Conservation (phyloP, 2,329 filamentous ascomycete genomes). For the Grosmannia serpens region DNA sequence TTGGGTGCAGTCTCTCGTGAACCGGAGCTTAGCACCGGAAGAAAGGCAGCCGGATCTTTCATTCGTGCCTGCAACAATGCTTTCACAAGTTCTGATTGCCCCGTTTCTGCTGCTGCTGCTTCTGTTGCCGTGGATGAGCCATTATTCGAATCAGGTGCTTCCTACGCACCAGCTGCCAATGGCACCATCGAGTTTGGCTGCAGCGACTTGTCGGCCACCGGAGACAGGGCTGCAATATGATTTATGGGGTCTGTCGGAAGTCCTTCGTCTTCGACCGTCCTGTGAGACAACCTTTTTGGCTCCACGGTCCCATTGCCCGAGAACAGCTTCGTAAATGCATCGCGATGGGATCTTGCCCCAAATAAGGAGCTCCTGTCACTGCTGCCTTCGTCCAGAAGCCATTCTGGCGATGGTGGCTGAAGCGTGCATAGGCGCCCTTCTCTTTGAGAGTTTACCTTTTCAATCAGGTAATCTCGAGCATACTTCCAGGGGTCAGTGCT, state of each 20-base stretch:
- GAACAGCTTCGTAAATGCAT: background rate
- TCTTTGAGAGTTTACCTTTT: constrained; percentile 7
- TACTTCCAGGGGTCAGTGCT: constrained; percentile 10
- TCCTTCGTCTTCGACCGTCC: background rate
- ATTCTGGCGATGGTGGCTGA: constrained; percentile 3
- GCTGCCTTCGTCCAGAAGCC: background rate
- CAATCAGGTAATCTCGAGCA: constrained; percentile 8
- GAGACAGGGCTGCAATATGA: background rate
- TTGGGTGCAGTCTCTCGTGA: too few species aligned
- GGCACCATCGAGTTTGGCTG: background rate
- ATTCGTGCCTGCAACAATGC: background rate
- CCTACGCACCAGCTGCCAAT: constrained; percentile 3
- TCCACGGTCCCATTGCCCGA: background rate
- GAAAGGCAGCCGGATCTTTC: background rate
- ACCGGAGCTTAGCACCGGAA: background rate
- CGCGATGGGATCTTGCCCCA: background rate
- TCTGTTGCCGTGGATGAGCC: background rate
- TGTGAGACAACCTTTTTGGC: background rate
- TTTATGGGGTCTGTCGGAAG: background rate
- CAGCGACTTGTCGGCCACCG: background rate
- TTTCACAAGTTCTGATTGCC: background rate
- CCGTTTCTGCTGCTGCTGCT: background rate
- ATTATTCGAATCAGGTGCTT: background rate
- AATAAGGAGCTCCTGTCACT: background rate
- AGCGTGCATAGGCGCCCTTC: constrained; percentile 8